phyloP scores from a whole-genome alignment of 768 basidiomycete species.

The Austroboletus festivus region DNA sequence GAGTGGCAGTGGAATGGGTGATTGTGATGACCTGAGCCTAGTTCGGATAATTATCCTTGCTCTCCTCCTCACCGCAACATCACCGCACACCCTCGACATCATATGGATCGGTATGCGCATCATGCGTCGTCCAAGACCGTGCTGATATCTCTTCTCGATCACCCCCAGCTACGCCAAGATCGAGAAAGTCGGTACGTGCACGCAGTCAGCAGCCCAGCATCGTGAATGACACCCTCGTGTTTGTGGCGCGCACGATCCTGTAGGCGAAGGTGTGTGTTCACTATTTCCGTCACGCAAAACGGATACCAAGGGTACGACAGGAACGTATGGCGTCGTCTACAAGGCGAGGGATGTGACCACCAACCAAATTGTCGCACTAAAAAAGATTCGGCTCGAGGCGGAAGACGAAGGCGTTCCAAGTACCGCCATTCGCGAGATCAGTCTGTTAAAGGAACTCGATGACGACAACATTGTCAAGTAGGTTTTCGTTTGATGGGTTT shows the following conservation, averaged over 20 bases:
- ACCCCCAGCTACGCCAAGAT: constrained; percentile 86
- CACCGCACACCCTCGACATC: constrained; percentile 8
- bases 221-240: constrained; percentile 13
- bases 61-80: constrained; percentile 5
- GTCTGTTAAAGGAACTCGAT: constrained; percentile 92
- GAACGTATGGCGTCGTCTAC: constrained; percentile 98
- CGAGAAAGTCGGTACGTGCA: constrained; percentile 91
- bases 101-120: constrained; percentile 34
- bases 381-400: constrained; percentile 97
- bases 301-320: too few species aligned
- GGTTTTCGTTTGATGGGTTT: not conserved
- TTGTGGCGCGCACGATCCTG: constrained; percentile 16
- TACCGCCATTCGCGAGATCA: constrained; percentile 98
- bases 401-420: constrained; percentile 99
- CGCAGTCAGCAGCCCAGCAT: constrained; percentile 8
- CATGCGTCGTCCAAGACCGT: constrained; percentile 3
- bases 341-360: constrained; percentile 83
- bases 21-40: constrained; percentile 13
- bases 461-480: constrained; percentile 95
- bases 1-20: constrained; percentile 7
- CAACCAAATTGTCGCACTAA: constrained; percentile 88
- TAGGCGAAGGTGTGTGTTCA: constrained; percentile 42
- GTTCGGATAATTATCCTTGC: constrained; percentile 16
- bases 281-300: too few species aligned
- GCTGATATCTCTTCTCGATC: constrained; percentile 16